Evolutionary conservation across 768 basidiomycete genomes (phyloP), one percentile per base, ranked within the genome.

Genomic region (Auricularia heimuer): DNA sequence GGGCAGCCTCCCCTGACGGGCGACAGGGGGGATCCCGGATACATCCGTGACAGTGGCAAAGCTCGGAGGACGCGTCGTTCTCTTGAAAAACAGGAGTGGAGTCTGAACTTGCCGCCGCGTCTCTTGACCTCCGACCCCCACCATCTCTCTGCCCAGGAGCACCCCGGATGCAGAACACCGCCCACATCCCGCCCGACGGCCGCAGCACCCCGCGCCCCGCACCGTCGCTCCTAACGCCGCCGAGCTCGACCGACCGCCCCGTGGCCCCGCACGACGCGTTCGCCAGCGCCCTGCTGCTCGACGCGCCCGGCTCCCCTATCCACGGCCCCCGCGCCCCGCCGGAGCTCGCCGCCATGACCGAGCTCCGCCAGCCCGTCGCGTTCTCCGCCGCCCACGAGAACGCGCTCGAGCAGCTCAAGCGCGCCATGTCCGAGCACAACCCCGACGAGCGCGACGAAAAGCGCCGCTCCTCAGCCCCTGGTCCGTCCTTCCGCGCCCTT

Each of bases 341-440:
- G 10, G 14, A 8, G 18, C 14, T 21, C 47, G 8, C 21, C 56
- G 29, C 29, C 6, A 33, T 18, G 7, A 33, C 29, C 16, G 56
- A 60, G 34, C 14, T 60, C 24, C 21, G 56, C 24, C 34, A 29
- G 24, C 56, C 56, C 56, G 29, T 60, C 56, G 56, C 56, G 56
- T 60, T 60, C 56, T 60, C 56, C 21, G 56, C 56, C 34, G 56
- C 56, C 4, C 56, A 60, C 56, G 56, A 60, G 56, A 29, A 60
- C 56, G 56, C 56, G 34, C 56, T 60, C 56, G 29, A 35, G 14
- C 29, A 60, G 56, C 24, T 60, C 29, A 60, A 60, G 56, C 56
- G 56, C 56, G 34, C 34, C 29, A 14, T 60, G 24, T 14, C 24
- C 24, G 56, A 60, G 56, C 24, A 35, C 56, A 35, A 35, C 29